Evolutionary conservation across 2,329 filamentous ascomycete species (phyloP).

Genomic region (Zasmidium citrigriseum): DNA sequence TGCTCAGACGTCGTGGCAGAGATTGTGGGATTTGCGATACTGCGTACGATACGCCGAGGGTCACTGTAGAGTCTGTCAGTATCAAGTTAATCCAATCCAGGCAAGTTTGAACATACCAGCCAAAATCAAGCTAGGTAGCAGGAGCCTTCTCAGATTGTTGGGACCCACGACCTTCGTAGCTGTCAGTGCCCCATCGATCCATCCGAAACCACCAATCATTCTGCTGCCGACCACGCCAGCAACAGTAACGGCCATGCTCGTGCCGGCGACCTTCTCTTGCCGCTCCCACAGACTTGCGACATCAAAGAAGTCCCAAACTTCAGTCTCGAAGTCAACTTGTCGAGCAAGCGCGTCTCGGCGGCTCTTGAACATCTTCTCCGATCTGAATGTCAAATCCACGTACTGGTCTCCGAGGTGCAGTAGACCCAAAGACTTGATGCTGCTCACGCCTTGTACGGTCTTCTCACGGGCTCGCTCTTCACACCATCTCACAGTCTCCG

Average conservation of each 20-base stretch:
- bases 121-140: conserved; percentile 76
- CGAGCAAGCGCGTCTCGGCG: conserved; percentile 78
- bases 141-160: conserved; percentile 75
- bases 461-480: conserved; percentile 82
- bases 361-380: conserved; percentile 91
- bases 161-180: conserved; percentile 78
- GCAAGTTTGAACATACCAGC: conserved; percentile 62
- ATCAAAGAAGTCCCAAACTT: conserved; percentile 93
- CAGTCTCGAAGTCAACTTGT: conserved; percentile 83
- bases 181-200: conserved; percentile 84
- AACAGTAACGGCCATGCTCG: conserved; percentile 90
- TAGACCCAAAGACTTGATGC: conserved; percentile 85
- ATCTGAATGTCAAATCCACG: conserved; percentile 80
- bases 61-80: conserved; percentile 55
- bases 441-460: conserved; percentile 78
- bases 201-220: conserved; percentile 79
- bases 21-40: conserved; percentile 86
- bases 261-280: conserved; percentile 93
- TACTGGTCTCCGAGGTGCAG: conserved; percentile 87
- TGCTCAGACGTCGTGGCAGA: conserved; percentile 79
- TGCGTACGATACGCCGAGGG: conserved; percentile 76
- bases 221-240: conserved; percentile 82
- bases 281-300: conserved; percentile 77
- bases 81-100: conserved; percentile 8
- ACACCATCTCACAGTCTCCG: conserved; percentile 73